These are phyloP conservation scores for Penicillium sumatraense DNA, from an alignment of 2,329 filamentous ascomycete species.

Conservation along the genomic window DNA sequence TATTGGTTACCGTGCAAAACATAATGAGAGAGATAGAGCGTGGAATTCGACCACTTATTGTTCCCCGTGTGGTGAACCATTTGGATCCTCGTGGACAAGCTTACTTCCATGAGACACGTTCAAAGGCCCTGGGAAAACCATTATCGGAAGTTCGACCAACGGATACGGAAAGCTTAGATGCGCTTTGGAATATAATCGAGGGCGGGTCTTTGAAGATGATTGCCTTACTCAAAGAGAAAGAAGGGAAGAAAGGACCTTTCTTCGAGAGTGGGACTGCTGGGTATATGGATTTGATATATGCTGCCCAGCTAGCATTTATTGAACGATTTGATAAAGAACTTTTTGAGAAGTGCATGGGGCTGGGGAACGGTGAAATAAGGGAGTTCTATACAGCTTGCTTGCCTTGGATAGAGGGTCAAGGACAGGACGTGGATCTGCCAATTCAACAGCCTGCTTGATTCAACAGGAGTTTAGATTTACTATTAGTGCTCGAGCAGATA, in stretches of 20 bases:
- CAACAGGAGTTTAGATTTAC: too few species aligned
- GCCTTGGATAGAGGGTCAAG: conserved; percentile 36
- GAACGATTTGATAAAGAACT: conserved; percentile 26
- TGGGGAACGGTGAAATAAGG: conserved; percentile 31
- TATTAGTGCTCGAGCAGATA: too few species aligned
- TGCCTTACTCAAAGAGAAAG: conserved; percentile 30
- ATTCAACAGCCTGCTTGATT: conserved; percentile 7
- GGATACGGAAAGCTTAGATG: conserved; percentile 20
- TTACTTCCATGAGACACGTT: conserved; percentile 35
- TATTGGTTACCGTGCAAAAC: conserved; percentile 25
- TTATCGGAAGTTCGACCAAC: conserved; percentile 32
- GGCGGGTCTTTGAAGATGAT: conserved; percentile 24
- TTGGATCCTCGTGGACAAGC: conserved; percentile 32
- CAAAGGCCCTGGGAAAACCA: conserved; percentile 29
- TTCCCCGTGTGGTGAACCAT: conserved; percentile 25
- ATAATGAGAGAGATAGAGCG: conserved; percentile 1
- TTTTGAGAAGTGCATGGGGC: conserved; percentile 24
- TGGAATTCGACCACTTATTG: conserved; percentile 14
- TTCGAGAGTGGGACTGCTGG: conserved; percentile 35
- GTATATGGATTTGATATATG: conserved; percentile 37
- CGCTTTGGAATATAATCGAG: conserved; percentile 21
- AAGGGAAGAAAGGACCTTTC: conserved; percentile 35
- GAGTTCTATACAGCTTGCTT: conserved; percentile 33
- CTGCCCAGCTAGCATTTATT: conserved; percentile 28
- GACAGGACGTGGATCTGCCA: conserved; percentile 35